Percentiles rank a stretch among this genome's conserved stretches.
phyloP scores from a whole-genome alignment of 768 basidiomycete genomes.

The Lentinula sp. region DNA sequence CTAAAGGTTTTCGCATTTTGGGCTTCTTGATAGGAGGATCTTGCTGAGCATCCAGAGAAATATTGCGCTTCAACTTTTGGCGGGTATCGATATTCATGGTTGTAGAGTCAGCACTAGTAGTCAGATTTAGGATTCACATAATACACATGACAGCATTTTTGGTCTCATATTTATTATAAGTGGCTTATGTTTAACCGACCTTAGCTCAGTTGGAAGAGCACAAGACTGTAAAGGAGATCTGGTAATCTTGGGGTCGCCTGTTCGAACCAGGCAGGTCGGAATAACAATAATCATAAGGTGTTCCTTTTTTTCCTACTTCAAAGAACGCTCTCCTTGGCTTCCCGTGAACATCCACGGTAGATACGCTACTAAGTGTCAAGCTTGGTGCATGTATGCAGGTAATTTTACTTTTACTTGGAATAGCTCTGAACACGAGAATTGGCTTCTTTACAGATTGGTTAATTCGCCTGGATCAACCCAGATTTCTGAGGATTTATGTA shows the following conservation, averaged over 20 bases:
- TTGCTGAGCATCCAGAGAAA: background rate
- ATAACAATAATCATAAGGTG: no score
- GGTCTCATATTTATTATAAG: no score
- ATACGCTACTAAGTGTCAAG: no score
- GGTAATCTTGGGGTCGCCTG: conserved; percentile 6
- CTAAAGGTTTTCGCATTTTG: conserved; percentile 3
- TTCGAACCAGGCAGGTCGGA: conserved; percentile 10
- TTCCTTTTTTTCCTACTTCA: background rate
- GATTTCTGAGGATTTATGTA: no score
- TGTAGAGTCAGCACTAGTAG: background rate
- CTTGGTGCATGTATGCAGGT: no score
- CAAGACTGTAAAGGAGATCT: conserved; percentile 33
- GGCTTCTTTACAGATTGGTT: no score
- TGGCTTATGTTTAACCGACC: conserved; percentile 18
- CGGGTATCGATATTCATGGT: conserved; percentile 1
- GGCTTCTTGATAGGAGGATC: conserved; percentile 4
- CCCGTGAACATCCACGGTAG: no score
- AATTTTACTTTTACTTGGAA: no score
- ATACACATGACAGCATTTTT: no score
- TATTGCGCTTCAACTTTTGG: conserved; percentile 5
- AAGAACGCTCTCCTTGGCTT: background rate
- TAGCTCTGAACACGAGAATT: no score
- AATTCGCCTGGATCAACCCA: no score
- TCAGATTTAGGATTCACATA: no score
- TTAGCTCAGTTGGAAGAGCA: conserved; percentile 52